Evolutionary conservation across 2,329 filamentous ascomycete species (phyloP), one percentile per base, ranked within the genome.

Genomic region (Xylariomycetidae sp.): DNA sequence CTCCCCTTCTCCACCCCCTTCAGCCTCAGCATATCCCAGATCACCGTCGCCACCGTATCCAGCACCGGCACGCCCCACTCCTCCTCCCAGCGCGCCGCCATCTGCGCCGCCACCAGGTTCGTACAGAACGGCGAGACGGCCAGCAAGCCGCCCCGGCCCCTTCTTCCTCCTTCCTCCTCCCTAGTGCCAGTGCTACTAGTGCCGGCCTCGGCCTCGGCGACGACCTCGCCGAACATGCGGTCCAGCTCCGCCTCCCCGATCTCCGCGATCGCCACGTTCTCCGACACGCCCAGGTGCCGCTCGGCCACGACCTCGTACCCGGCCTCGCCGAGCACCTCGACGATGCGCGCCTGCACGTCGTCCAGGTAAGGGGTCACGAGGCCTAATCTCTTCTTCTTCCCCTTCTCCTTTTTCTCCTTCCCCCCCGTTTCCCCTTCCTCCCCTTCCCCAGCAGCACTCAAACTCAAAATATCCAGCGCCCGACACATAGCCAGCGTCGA

Each of bases 91-190:
- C 48, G 22, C 8, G 38, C 43, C 2, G 54, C 62, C 6, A 57
- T 45, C 34, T 63, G 58, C 6, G 63, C 64, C 4, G 62, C 63
- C 10, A 46, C 46, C 18, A 67, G 44, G 43, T 67, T 68, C 11
- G 63, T 69, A 46, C 64, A 69, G 42, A 67, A 66, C 2, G 61
- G 62, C 6, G 56, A 56, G 2, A 66, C 45, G 3, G 56, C 58
- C 33, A 58, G 38, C 2, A 55, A 49, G n/a, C 50, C 51, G n/a
- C 48, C 44, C 3, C 34, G 39, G 4, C 52, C 41, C 12, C 50
- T 44, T n/a, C 20, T 23, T n/a, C 20, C 20, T n/a, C n/a, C n/a
- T 23, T 23, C 20, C n/a, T n/a, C n/a, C n/a, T n/a, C n/a, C n/a
- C n/a, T n/a, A n/a, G n/a, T n/a, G n/a, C n/a, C n/a, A n/a, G n/a